A percentile compares a stretch with the other conserved stretches of the same genome.
Evolutionary conservation across 2,329 filamentous ascomycete species (phyloP).

Genomic region (Colletotrichum echinochloae): DNA sequence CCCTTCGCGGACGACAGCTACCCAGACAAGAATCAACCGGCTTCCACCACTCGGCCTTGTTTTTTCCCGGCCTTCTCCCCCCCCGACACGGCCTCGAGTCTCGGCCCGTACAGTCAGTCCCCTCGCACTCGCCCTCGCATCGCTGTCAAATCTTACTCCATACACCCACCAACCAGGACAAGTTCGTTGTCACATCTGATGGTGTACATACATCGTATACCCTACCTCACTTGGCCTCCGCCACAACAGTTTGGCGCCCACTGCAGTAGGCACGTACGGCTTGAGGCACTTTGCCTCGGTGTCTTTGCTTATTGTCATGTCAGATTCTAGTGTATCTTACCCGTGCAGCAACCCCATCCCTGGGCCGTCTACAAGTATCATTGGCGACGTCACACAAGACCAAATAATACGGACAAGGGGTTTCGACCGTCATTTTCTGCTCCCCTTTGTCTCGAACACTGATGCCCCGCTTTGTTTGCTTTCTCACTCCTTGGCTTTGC

Average conservation of each 20-base stretch:
- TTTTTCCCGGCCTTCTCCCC: constrained; percentile 21
- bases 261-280: background rate
- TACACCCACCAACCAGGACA: background rate
- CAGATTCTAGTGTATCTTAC: constrained; percentile 4
- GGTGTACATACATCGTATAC: too few species aligned
- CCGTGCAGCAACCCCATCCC: constrained; percentile 13
- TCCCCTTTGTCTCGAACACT: constrained; percentile 31
- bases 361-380: background rate
- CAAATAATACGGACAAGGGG: constrained; percentile 21
- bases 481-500: constrained; percentile 31
- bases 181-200: background rate
- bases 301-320: constrained; percentile 1
- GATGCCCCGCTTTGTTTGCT: constrained; percentile 26
- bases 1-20: constrained; percentile 17
- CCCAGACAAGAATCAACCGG: constrained; percentile 31
- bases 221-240: background rate
- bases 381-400: constrained; percentile 31
- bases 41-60: constrained; percentile 17
- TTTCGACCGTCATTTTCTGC: constrained; percentile 7
- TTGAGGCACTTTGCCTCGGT: constrained; percentile 1
- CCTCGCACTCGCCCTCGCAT: background rate
- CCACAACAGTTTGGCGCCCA: background rate
- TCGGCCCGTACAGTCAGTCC: constrained; percentile 17
- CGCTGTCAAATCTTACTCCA: constrained; percentile 11
- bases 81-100: constrained; percentile 19